Base-by-base conservation (phyloP, 73 alveolate species). In the Paramecium octaurelia region DNA sequence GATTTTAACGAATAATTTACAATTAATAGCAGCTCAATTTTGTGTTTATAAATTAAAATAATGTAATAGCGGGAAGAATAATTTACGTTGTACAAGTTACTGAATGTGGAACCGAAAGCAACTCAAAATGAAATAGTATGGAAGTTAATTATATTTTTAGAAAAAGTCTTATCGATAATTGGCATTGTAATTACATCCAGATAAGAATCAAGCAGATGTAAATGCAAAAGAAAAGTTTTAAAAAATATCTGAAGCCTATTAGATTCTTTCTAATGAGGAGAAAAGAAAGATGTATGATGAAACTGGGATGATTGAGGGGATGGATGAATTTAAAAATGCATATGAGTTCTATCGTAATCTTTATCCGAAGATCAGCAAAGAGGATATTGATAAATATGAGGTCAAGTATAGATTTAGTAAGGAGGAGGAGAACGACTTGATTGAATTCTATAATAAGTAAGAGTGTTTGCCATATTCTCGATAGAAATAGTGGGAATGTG, bases 101-200 rank as follows among this genome's bases (percentile, higher is more conserved):
- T 80, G 12, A 48, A 80, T 12, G 75, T 80, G 7, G 50, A 2
- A 46, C 43, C 43, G 14, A 80, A 21, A 23, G 91, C 91, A 40
- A 44, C 77, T 11, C n/a, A 43, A 24, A 34, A 40, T 20, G 70
- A 80, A 24, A 80, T 80, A 20, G 91, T 80, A 80, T 7, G 23
- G 23, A 23, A 40, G 20, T 80, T 24, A 44, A 31, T 80, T 44
- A 0, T 18, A 54, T 54, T 24, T 24, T 20, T 42, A 89, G 94
- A 69, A 71, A 69, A 89, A 89, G 76, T 77, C 94, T 20, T 89
- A 89, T 71, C 23, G 75, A 34, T 12, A 89, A 48, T 71, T 95
- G 54, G 97, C 97, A 9, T 71, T 95, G 48, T 18, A 91, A 83
- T 93, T 94, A 27, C 99, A 96, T 93, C 99, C 99, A 36, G 99